Evolutionary conservation across 495 filamentous ascomycete genomes (phyloP), one percentile per base, ranked within the genome.

Genomic region (Margaritispora aquatica): DNA sequence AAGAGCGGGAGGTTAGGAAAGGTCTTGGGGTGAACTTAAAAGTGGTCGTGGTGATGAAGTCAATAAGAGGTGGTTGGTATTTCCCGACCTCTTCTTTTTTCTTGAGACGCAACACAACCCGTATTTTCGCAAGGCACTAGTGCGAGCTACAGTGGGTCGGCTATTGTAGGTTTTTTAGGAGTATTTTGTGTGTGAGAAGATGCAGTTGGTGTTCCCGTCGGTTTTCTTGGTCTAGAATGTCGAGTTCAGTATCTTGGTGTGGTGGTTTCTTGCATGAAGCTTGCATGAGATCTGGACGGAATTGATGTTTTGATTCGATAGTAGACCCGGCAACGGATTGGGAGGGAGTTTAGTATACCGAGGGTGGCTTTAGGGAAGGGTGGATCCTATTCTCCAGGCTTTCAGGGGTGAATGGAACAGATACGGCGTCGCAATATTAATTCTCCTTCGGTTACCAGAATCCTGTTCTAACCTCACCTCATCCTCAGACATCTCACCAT

Each of bases 21-120:
- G 5, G 29, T 44, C 13, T 55, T 44, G 54, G 41, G 23, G 21
- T 31, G 47, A 19, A 58, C 58, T 64, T 58, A 64, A 64, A 64
- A 49, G 26, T 20, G 22, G n/a, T n/a, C 19, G 38, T 44, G 38
- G 38, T 44, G 38, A 8, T 44, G 10, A n/a, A 44, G 38, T 44
- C 17, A 44, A 44, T 44, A n/a, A 44, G 38, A 10, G 54, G 54
- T 52, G 59, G 59, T 57, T 57, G 54, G 38, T n/a, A n/a, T n/a
- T 52, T 3, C 22, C 50, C 20, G 26, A n/a, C 23, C 50, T 15
- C 38, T 44, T 44, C 19, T 44, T 44, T 44, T 44, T 8, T 44
- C 10, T 17, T 15, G 38, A n/a, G n/a, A n/a, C n/a, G n/a, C n/a
- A n/a, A n/a, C n/a, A n/a, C 38, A 44, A 44, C 29, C 13, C 29